Percentiles rank a stretch among this genome's conserved stretches.
Conservation (phyloP, 2,329 filamentous ascomycete genomes). For the Sclerotinia glacialis region DNA sequence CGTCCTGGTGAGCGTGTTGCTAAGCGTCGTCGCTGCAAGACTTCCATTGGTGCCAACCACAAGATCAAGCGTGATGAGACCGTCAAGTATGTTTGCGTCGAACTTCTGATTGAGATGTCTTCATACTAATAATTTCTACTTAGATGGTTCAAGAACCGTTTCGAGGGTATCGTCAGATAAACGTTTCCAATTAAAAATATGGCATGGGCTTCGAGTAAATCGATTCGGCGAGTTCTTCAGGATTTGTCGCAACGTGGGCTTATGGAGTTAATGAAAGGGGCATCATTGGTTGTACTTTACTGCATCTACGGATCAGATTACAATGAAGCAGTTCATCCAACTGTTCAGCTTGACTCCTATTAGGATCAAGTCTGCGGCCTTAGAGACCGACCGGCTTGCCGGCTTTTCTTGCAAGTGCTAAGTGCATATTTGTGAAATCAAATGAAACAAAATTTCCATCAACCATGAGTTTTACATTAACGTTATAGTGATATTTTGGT, state of each 20-base stretch:
- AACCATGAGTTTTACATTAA: not conserved
- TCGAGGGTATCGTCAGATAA: constrained; percentile 89
- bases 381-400: constrained; percentile 73
- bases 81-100: constrained; percentile 57
- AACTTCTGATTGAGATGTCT: not conserved
- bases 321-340: constrained; percentile 47
- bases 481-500: not conserved
- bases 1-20: constrained; percentile 97
- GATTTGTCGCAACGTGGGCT: constrained; percentile 29
- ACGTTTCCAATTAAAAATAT: constrained; percentile 36
- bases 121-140: constrained; percentile 16
- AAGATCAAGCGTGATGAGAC: constrained; percentile 93
- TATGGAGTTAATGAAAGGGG: constrained; percentile 34
- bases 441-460: constrained; percentile 9
- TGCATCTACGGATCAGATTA: constrained; percentile 37
- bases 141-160: constrained; percentile 72
- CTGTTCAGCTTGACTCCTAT: constrained; percentile 47
- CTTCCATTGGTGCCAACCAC: constrained; percentile 82
- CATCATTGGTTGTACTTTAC: constrained; percentile 37
- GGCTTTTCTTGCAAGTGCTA: constrained; percentile 48
- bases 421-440: constrained; percentile 12
- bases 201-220: constrained; percentile 18
- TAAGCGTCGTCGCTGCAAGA: constrained; percentile 88
- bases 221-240: constrained; percentile 18
- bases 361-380: constrained; percentile 63